These are phyloP conservation scores for Penicillium carneum DNA, from an alignment of 2,329 filamentous ascomycete species.

Conservation along the genomic window DNA sequence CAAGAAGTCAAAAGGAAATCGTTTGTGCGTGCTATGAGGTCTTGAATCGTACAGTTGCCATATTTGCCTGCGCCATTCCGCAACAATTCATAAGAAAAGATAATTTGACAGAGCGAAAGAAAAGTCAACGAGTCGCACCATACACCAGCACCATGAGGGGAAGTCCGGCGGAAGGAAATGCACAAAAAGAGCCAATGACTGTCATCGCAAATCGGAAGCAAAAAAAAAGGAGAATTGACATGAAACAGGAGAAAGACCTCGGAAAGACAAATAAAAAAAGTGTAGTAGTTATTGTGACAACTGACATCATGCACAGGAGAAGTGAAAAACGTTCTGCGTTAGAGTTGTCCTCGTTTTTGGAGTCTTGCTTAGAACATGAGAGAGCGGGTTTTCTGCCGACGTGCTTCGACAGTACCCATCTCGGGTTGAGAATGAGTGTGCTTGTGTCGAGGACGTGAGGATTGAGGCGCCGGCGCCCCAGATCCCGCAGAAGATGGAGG, in stretches of 20 bases:
- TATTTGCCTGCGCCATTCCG: slow-evolving; percentile 20
- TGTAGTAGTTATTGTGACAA: slow-evolving; percentile 33
- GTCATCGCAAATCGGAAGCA: slow-evolving; percentile 18
- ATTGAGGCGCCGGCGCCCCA: slow-evolving; percentile 41
- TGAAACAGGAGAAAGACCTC: slow-evolving; percentile 10
- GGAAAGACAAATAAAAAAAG: slow-evolving; percentile 28
- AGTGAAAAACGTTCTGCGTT: slow-evolving; percentile 27
- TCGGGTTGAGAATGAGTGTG: slow-evolving; percentile 53
- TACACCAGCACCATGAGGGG: slow-evolving; percentile 34
- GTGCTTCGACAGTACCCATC: slow-evolving; percentile 44
- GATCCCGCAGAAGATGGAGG: slow-evolving; percentile 37
- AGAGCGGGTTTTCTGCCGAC: slow-evolving; percentile 53
- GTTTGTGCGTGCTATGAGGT: slow-evolving; percentile 36
- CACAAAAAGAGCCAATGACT: slow-evolving; percentile 16
- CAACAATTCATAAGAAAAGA: slow-evolving; percentile 4
- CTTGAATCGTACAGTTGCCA: slow-evolving; percentile 34
- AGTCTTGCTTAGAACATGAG: slow-evolving; percentile 47
- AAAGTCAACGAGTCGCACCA: slow-evolving; percentile 17
- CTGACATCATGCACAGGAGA: slow-evolving; percentile 38
- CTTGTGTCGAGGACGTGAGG: slow-evolving; percentile 48
- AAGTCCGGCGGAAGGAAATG: slow-evolving; percentile 8
- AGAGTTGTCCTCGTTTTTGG: slow-evolving; percentile 13
- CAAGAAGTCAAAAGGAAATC: slow-evolving; percentile 21
- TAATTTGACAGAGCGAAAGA: slow-evolving; percentile 22
- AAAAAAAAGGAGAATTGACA: slow-evolving; percentile 16